These are phyloP conservation scores for Takashimella tepidaria DNA, from an alignment of 1,284 basidiomycete genomes.

Conservation along the genomic window DNA sequence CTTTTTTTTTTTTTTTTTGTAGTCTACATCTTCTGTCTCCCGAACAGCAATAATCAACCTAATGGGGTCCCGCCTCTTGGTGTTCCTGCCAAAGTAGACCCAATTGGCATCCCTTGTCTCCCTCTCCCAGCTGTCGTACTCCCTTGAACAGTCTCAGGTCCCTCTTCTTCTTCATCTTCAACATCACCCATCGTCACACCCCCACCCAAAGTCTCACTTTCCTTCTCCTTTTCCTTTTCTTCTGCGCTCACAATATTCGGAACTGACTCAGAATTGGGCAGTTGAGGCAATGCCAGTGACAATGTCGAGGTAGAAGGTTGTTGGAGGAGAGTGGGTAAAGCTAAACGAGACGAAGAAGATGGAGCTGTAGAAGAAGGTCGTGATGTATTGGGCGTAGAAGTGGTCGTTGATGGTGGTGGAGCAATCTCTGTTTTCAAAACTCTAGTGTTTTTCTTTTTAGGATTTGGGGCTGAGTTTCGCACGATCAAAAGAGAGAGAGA, in stretches of 20 bases:
- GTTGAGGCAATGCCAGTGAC: neutral
- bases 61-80: conserved; percentile 11
- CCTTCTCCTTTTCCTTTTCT: too few relatives aligned
- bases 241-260: too few relatives aligned
- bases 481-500: neutral
- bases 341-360: too few relatives aligned
- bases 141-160: neutral
- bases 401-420: conserved; percentile 29
- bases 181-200: too few relatives aligned
- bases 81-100: conserved; percentile 25
- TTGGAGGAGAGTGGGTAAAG: conserved; percentile 17
- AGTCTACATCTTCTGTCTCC: neutral
- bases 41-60: neutral
- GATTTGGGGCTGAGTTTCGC: conserved; percentile 41
- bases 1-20: neutral
- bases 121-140: conserved; percentile 1
- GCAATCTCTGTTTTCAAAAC: conserved; percentile 49
- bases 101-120: conserved; percentile 19
- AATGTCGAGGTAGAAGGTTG: conserved; percentile 14
- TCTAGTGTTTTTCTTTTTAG: conserved; percentile 46
- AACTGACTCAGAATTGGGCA: too few relatives aligned
- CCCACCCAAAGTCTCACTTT: too few relatives aligned
- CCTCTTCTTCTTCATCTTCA: neutral
- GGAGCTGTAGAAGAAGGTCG: neutral
- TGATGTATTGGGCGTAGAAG: neutral